Conservation (phyloP, 768 basidiomycete species). For the Tricholoma furcatifolium region DNA sequence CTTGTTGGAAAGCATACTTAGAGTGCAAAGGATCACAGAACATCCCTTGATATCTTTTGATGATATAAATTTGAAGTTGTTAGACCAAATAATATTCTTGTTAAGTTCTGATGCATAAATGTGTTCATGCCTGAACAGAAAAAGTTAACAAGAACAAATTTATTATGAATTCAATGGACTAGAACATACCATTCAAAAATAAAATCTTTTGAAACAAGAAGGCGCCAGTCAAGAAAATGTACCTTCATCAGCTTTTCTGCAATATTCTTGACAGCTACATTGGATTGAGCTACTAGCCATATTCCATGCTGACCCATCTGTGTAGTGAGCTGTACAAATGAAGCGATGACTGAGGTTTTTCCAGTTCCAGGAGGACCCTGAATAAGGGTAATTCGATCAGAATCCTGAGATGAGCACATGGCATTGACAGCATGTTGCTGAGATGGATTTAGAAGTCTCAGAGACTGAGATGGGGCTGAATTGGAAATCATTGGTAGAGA, state of each 20-base stretch:
- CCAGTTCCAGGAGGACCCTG: slow-evolving; percentile 70
- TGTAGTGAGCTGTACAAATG: slow-evolving; percentile 52
- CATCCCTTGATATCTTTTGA: slow-evolving; percentile 31
- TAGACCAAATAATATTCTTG: slow-evolving; percentile 52
- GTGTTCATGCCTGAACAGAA: slow-evolving; percentile 72
- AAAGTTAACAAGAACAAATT: slow-evolving; percentile 4
- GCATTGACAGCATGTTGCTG: slow-evolving; percentile 47
- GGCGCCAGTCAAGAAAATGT: slow-evolving; percentile 54
- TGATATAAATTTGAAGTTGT: slow-evolving; percentile 27
- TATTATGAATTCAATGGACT: background rate
- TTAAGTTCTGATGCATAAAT: slow-evolving; percentile 49
- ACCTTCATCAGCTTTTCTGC: slow-evolving; percentile 70
- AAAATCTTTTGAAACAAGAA: slow-evolving; percentile 73
- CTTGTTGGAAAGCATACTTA: slow-evolving; percentile 66
- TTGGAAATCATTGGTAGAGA: background rate
- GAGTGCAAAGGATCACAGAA: slow-evolving; percentile 71
- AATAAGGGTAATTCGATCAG: slow-evolving; percentile 39
- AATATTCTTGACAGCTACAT: slow-evolving; percentile 89
- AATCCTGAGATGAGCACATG: slow-evolving; percentile 40
- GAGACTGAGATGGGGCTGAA: background rate
- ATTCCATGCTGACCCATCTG: slow-evolving; percentile 45
- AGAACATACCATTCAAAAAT: slow-evolving; percentile 61
- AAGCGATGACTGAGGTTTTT: slow-evolving; percentile 72
- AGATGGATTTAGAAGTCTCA: slow-evolving; percentile 37
- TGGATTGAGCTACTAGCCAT: slow-evolving; percentile 84